Percentiles rank a stretch among this genome's conserved stretches.
Conservation (phyloP, 1,284 basidiomycete genomes). For the Ustilago loliicola region DNA sequence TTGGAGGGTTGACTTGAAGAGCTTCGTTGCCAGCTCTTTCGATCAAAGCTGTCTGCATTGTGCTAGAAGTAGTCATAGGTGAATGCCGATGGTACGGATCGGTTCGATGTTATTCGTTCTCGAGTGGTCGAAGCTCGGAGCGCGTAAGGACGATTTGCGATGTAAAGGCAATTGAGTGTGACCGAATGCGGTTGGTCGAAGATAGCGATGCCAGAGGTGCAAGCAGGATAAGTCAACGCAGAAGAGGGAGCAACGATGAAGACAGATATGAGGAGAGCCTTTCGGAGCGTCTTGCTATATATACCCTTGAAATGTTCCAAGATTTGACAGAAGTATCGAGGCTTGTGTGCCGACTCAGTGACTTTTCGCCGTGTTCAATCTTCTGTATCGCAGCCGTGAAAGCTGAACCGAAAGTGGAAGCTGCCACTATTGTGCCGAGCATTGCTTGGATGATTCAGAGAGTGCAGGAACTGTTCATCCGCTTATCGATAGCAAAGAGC, state of each 20-base stretch:
- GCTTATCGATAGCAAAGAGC: background rate
- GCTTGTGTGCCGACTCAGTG: background rate
- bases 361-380: background rate
- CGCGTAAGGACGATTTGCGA: too few species aligned
- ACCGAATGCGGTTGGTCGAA: too few species aligned
- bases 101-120: background rate
- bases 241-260: background rate
- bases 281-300: background rate
- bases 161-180: too few species aligned
- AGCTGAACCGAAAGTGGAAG: background rate
- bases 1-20: slow-evolving; percentile 47
- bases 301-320: background rate
- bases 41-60: slow-evolving; percentile 8
- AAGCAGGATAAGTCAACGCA: too few species aligned
- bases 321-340: background rate
- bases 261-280: background rate
- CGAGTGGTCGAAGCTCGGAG: background rate
- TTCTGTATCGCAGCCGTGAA: background rate
- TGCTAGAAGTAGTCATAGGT: background rate
- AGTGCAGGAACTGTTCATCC: background rate
- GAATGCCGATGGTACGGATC: background rate
- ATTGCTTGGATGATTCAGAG: background rate
- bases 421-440: background rate
- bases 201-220: too few species aligned
- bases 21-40: slow-evolving; percentile 41